Conservation (phyloP, 352 stramenopile species). For the Phytopythium chamaehyphon region DNA sequence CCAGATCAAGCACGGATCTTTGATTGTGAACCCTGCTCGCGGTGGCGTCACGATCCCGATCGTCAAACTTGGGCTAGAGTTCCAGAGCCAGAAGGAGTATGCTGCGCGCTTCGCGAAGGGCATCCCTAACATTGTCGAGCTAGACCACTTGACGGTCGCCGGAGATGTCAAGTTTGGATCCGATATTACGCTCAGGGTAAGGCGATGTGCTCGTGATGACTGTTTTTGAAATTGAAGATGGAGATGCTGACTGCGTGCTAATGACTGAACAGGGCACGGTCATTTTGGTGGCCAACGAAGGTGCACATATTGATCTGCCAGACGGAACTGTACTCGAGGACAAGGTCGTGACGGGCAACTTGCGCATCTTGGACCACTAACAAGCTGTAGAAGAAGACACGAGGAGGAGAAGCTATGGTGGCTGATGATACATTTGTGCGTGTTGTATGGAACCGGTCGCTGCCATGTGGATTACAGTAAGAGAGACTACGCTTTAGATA, state of each 20-base stretch:
- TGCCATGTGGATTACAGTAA: background rate
- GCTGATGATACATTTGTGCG: conserved; percentile 17
- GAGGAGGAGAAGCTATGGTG: background rate
- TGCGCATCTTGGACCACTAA: conserved; percentile 92
- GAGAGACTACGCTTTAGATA: no score
- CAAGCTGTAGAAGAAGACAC: conserved; percentile 6
- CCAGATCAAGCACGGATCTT: conserved; percentile 89
- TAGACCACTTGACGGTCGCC: conserved; percentile 92
- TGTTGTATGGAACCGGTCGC: conserved; percentile 1
- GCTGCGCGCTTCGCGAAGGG: conserved; percentile 78
- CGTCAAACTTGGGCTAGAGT: conserved; percentile 92
- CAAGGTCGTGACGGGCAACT: conserved; percentile 93
- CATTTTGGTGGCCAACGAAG: conserved; percentile 94
- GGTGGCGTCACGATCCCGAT: conserved; percentile 86
- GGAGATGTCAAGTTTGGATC: conserved; percentile 92
- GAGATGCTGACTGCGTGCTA: background rate
- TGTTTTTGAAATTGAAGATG: conserved; percentile 3
- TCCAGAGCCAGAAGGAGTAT: conserved; percentile 89
- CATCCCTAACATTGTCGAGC: conserved; percentile 91
- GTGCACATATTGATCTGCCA: conserved; percentile 90
- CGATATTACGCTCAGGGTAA: conserved; percentile 89
- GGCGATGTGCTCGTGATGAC: conserved; percentile 2
- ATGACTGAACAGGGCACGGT: conserved; percentile 77
- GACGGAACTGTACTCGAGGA: conserved; percentile 92
- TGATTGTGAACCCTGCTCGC: conserved; percentile 85